phyloP scores from a whole-genome alignment of 202 grass and related monocot species.

The Schoenoplectus tabernaemontani region DNA sequence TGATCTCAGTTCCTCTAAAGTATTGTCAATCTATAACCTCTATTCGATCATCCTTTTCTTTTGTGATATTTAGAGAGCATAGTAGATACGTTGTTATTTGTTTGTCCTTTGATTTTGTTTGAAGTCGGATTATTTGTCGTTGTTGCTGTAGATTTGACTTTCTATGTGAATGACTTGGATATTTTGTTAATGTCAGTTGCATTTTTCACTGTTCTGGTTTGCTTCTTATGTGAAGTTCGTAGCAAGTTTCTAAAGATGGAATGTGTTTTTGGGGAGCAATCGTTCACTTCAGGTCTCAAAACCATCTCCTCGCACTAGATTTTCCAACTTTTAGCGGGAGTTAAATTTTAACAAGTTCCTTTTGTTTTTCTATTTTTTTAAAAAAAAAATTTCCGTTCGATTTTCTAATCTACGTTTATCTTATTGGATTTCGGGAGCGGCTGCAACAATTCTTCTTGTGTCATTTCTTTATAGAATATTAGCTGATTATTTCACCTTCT shows the following conservation, averaged over 20 bases:
- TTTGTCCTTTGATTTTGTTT: not conserved
- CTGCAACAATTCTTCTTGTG: not conserved
- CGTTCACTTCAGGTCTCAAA: not conserved
- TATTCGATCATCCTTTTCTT: not conserved
- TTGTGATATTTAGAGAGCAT: not conserved
- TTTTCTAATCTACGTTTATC: not conserved
- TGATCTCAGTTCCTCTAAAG: not conserved
- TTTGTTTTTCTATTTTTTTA: not conserved
- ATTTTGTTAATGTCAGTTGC: not conserved
- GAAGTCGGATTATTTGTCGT: not conserved
- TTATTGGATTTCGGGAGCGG: not conserved
- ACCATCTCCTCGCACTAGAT: not conserved
- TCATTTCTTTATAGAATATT: not conserved
- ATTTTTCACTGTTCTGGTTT: not conserved
- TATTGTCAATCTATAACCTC: not conserved
- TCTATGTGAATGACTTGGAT: not conserved
- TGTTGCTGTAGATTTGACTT: not conserved
- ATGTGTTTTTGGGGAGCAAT: not conserved
- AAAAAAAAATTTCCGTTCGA: not conserved
- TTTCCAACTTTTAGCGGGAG: not conserved
- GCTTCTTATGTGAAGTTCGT: not conserved
- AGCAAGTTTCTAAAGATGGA: not conserved
- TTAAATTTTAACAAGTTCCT: not conserved
- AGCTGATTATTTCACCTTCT: not conserved
- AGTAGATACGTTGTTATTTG: not conserved